Conservation (phyloP, 371 early-diverging fungal genomes). For the Syncephalastrum racemosum region DNA sequence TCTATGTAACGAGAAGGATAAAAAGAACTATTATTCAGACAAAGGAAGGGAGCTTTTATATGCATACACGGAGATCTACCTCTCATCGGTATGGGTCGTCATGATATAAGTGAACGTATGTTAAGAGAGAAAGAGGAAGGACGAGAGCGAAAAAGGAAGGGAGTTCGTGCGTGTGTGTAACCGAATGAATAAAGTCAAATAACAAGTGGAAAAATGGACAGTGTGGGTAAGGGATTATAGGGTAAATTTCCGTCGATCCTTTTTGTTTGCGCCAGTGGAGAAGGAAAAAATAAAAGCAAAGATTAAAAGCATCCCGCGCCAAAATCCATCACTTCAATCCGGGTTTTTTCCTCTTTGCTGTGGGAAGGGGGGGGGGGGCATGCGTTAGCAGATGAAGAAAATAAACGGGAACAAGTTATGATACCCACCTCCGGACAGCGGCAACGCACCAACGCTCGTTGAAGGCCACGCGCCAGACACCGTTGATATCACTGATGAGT, state of each 20-base stretch:
- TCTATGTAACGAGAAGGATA: conserved; percentile 2
- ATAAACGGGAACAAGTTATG: background rate
- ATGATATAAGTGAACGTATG: background rate
- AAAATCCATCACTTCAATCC: background rate
- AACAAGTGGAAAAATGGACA: no score
- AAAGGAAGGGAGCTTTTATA: background rate
- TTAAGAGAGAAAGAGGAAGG: background rate
- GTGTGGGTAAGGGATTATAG: no score
- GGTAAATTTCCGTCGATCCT: no score
- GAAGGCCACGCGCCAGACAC: conserved; percentile 94
- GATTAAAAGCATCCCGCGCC: no score
- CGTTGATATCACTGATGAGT: conserved; percentile 65
- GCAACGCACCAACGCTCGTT: conserved; percentile 84
- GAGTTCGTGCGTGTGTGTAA: background rate
- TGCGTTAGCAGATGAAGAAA: no score
- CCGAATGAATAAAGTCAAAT: no score
- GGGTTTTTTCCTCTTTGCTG: background rate
- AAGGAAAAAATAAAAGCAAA: background rate
- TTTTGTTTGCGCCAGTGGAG: no score
- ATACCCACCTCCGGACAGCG: conserved; percentile 70
- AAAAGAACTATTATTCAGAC: background rate
- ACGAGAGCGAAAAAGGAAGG: conserved; percentile 1
- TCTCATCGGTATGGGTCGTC: conserved; percentile 4
- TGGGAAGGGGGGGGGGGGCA: no score
- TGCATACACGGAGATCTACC: conserved; percentile 7